Evolutionary conservation across 495 filamentous ascomycete genomes (phyloP), one percentile per base, ranked within the genome.

Genomic region (Tuber aestivum): DNA sequence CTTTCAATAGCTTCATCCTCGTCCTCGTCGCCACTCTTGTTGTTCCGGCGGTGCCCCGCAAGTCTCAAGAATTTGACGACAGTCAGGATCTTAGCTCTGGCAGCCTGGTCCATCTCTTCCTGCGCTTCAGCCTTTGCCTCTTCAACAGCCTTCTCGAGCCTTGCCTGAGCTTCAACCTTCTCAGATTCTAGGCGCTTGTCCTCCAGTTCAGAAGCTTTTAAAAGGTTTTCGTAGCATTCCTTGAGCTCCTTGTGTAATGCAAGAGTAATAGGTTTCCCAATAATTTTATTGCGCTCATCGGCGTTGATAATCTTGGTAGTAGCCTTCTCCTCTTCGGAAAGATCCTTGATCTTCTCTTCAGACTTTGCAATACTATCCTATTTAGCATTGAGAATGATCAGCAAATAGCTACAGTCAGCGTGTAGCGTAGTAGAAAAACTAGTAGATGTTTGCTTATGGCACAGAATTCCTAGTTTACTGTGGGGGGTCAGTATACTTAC

Each of bases 1-100:
- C 92, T 93, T 84, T 99, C 96, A 76, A 98, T 92, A 68, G 94
- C 95, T 84, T 89, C 89, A 81, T 89, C 92, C 84, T 97, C 93
- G 45, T 92, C 90, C 32, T 90, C 87, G 79, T 91, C 88, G 71
- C 87, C 89, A 44, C 85, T 85, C 75, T 88, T 89, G 18, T 87
- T 90, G 40, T 84, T 84, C 79, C 93, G 87, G 80, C 92, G 88
- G 65, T 90, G 90, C 18, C 93, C 92, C 75, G 93, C 93, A 32
- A 93, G 87, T 77, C 90, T 90, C 72, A 96, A 86, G 85, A 95
- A 96, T 83, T 93, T 91, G 72, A 91, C 93, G 70, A 96, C 83
- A 21, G 89, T 86, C 69, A 87, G 81, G 71, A 86, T 83, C 44
- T 91, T 87, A 32, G 90, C 88, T 21, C 87, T 87, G 45, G 89